Evolutionary conservation across 2,329 filamentous ascomycete genomes (phyloP), one percentile per base, ranked within the genome.

Genomic region (Colletotrichum lupini): DNA sequence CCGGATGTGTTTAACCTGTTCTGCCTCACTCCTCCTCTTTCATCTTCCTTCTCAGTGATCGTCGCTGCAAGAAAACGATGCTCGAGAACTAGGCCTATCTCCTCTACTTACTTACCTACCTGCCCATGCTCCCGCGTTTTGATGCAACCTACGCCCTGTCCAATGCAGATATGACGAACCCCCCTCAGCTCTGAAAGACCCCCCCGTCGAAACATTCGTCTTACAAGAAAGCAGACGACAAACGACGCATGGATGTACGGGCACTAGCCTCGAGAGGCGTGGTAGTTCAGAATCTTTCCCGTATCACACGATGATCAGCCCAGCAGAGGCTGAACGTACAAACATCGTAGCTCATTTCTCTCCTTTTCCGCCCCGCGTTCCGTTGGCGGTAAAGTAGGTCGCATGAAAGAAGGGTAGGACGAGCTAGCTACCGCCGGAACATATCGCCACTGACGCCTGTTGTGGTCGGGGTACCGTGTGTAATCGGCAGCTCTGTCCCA

Each of bases 261-360:
- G 2, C 5, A 12, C 37, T 2, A 16, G 37, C 37, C 37, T 42
- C 19, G 2, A 22, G 35, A 32, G 46, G 37, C 26, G 28, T 52
- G 60, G 19, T 35, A 16, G 5, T 14, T 11, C 28, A 16, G 14
- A 22, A 46, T 35, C 32, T 0, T 0, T 12, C 4, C n/a, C 12
- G 58, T 66, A 69, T 72, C 30, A 49, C 66, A 69, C 46, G 66
- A 69, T 32, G 66, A 73, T 73, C 66, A 32, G 59, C 46, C n/a
- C 63, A 57, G 68, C n/a, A 32, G 42, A 19, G 42, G 42, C 19
- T 49, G 16, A 49, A 22, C 7, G 19, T n/a, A 49, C 19, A 49
- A 49, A 49, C 19, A 49, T 49, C 42, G 1, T 42, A 42, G 42
- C 42, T 49, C 14, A 4, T 30, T 30, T 30, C 28, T 7, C 28